These are phyloP conservation scores for Lasiodiplodia sp. DNA, from an alignment of 2,329 filamentous ascomycete genomes.

Conservation along the genomic window DNA sequence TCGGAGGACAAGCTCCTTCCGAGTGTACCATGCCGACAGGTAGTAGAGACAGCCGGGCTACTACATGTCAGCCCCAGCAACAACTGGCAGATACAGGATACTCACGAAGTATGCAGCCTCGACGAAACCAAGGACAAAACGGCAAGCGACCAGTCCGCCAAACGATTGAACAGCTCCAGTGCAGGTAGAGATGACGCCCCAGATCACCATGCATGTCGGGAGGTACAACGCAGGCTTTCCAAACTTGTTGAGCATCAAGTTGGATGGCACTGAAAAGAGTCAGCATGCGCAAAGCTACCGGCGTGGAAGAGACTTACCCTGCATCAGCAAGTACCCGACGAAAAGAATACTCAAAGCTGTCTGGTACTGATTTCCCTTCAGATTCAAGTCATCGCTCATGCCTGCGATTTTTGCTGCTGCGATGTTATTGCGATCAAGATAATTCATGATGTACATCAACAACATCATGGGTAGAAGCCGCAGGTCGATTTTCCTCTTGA, in stretches of 20 bases:
- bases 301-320: background rate
- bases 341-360: conserved; percentile 40
- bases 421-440: conserved; percentile 54
- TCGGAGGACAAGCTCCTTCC: conserved; percentile 58
- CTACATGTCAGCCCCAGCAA: conserved; percentile 37
- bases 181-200: conserved; percentile 27
- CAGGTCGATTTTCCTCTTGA: conserved; percentile 61
- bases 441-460: conserved; percentile 75
- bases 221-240: conserved; percentile 30
- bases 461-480: conserved; percentile 73
- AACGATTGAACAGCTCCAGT: conserved; percentile 23
- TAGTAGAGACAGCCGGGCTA: conserved; percentile 56
- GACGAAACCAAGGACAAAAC: conserved; percentile 30
- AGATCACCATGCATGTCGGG: conserved; percentile 21
- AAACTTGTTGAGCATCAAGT: conserved; percentile 28
- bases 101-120: conserved; percentile 24
- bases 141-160: conserved; percentile 11
- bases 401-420: conserved; percentile 44
- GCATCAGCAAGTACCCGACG: conserved; percentile 36
- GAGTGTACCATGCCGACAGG: conserved; percentile 62
- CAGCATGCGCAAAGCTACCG: background rate
- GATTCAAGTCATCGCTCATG: conserved; percentile 41
- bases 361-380: conserved; percentile 43
- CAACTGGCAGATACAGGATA: background rate
- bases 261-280: conserved; percentile 14